Evolutionary conservation across 225 moss, liverwort and hornwort species (phyloP).

Genomic region (Pseudoscleropodium purum): DNA sequence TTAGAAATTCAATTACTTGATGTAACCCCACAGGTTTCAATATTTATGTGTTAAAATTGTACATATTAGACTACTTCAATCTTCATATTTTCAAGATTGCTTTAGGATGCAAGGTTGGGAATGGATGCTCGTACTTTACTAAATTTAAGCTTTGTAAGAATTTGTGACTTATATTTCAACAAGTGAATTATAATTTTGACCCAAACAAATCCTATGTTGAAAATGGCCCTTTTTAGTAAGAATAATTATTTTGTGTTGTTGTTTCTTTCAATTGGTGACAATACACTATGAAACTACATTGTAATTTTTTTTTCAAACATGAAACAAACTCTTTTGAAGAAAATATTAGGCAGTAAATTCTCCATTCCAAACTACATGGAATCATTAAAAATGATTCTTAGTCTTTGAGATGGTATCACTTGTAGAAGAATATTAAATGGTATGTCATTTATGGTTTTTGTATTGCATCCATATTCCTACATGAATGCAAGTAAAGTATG

Average conservation of each 20-base stretch:
- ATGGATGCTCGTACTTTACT: background rate
- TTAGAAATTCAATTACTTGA: background rate
- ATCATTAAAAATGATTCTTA: background rate
- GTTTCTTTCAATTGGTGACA: accelerated
- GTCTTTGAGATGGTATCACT: background rate
- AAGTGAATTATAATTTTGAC: background rate
- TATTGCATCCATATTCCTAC: background rate
- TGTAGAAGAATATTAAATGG: background rate
- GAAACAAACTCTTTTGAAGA: background rate
- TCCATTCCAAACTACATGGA: background rate
- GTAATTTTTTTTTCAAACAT: background rate
- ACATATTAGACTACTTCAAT: background rate
- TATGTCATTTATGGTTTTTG: background rate
- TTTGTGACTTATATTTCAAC: background rate
- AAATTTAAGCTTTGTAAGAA: background rate
- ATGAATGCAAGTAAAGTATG: background rate
- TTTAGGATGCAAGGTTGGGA: background rate
- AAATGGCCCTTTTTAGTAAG: background rate
- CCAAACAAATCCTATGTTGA: accelerated
- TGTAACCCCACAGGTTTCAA: background rate
- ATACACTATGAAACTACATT: background rate
- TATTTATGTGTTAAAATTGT: background rate
- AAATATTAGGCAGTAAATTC: background rate
- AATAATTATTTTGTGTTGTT: background rate
- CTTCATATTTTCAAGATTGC: background rate